Conservation (phyloP, 1,284 basidiomycete species). For the Phenoliferia sp. region DNA sequence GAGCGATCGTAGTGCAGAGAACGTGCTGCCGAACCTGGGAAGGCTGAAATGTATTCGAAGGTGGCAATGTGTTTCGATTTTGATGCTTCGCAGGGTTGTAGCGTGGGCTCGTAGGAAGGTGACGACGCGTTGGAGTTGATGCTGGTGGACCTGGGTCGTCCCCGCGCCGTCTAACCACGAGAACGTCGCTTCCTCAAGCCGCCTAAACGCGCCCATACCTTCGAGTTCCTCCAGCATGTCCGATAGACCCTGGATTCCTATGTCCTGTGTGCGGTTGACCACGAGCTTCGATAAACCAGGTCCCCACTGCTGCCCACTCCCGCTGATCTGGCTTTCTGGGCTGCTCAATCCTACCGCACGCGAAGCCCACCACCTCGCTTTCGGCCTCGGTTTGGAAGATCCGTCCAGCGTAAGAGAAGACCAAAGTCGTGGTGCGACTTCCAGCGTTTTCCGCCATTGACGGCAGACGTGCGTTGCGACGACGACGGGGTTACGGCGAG, state of each 20-base stretch:
- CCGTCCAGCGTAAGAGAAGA: slow-evolving; percentile 5
- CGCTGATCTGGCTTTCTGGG: neutral
- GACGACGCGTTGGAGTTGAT: slow-evolving; percentile 7
- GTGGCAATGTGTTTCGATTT: slow-evolving; percentile 5
- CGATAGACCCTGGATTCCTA: neutral
- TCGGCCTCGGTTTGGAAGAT: neutral
- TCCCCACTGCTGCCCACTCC: neutral
- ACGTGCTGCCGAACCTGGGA: slow-evolving; percentile 5
- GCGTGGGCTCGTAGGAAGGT: slow-evolving; percentile 5
- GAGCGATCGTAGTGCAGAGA: slow-evolving; percentile 4
- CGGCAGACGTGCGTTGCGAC: slow-evolving; percentile 1
- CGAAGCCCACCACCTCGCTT: slow-evolving; percentile 4
- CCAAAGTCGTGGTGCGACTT: neutral
- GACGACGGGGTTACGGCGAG: slow-evolving; percentile 7
- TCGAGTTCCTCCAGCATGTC: slow-evolving; percentile 13
- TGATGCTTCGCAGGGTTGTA: slow-evolving; percentile 1
- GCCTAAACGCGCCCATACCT: neutral
- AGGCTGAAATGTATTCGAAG: slow-evolving; percentile 14
- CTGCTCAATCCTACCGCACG: neutral
- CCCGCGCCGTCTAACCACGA: slow-evolving; percentile 6
- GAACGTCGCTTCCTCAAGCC: neutral
- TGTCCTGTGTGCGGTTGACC: slow-evolving; percentile 5
- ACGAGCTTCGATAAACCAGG: neutral
- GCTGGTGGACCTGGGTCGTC: neutral
- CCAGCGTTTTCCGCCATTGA: neutral